Base-by-base conservation (phyloP, 2,329 filamentous ascomycete genomes). In the Neopestalotiopsis clavispora region DNA sequence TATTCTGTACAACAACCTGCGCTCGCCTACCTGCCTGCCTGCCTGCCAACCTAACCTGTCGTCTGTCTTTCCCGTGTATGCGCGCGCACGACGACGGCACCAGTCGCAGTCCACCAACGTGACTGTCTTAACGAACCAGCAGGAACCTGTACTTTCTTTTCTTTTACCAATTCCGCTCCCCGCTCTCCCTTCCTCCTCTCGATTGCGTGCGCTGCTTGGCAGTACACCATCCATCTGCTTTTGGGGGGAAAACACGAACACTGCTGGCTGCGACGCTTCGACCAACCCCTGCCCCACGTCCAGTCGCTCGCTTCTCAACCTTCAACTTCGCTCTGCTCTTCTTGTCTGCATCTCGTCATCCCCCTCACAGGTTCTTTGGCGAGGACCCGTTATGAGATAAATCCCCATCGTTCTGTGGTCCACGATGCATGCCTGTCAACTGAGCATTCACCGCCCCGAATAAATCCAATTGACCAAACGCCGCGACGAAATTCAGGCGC, bases 301-400 rank as follows among this genome's bases (percentile, higher is more conserved):
- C 23, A 28, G 23, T 42, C 59, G 32, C n/a, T 34, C 32, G 12
- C 30, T 38, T n/a, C 59, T 34, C 30, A 13, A 28, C 38, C n/a
- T 49, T 28, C 14, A n/a, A 49, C 34, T 45, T 30, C 34, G 14
- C 61, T 52, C 40, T 20, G 7, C 40, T 32, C 28, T 23, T 32
- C 28, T 23, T 17, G 4, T 17, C 60, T 42, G 17, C 13, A 28
- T 13, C 30, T 34, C 60, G 60, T 23, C 38, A 14, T 20, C n/a
- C 38, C 40, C 59, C n/a, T 62, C 12, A 38, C 57, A 30, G 30
- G 57, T 59, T 14, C 17, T 38, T 38, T 38, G 28, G 32, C 28
- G 63, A 45, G 45, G 45, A 20, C n/a, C 45, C 61, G 61, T 20
- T 9, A 64, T 64, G 63, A 66, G 45, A 56, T 66, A 66, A 58